Conservation (phyloP, 257 asterid species). For the Nicotiana benthamiana region DNA sequence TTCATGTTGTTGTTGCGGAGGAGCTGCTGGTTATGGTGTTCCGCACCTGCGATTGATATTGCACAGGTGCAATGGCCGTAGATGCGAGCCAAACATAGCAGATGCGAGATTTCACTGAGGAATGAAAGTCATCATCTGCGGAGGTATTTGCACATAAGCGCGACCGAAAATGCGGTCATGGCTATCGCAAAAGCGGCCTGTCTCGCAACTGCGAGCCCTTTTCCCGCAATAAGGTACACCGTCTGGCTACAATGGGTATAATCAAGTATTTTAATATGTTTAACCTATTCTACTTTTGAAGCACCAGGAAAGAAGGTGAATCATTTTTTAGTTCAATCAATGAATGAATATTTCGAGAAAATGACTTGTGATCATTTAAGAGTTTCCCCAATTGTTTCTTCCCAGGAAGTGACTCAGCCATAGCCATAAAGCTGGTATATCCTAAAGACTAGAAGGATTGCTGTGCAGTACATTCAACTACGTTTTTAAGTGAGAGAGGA, state of each 20-base stretch:
- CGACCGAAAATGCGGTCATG: no score
- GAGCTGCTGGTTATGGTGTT: no score
- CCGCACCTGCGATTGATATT: no score
- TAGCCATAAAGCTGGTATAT: neutral
- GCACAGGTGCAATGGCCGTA: no score
- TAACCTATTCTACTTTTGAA: neutral
- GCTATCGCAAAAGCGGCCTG: no score
- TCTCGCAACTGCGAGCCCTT: no score
- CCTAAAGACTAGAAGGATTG: neutral
- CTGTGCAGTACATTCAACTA: neutral
- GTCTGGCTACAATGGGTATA: neutral
- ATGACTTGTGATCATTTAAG: neutral
- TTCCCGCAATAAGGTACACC: neutral
- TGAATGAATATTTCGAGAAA: neutral
- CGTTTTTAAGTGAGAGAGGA: no score
- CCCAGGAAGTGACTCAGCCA: neutral
- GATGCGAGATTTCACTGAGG: no score
- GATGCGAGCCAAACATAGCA: no score
- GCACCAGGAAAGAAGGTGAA: neutral
- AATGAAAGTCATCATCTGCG: no score
- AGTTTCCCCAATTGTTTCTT: neutral
- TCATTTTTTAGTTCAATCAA: neutral
- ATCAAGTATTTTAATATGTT: neutral
- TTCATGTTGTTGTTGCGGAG: no score
- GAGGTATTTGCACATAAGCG: no score